Evolutionary conservation across 208 protist genomes (phyloP), one percentile per base, ranked within the genome.

Genomic region (Wallacemonas collosoma): DNA sequence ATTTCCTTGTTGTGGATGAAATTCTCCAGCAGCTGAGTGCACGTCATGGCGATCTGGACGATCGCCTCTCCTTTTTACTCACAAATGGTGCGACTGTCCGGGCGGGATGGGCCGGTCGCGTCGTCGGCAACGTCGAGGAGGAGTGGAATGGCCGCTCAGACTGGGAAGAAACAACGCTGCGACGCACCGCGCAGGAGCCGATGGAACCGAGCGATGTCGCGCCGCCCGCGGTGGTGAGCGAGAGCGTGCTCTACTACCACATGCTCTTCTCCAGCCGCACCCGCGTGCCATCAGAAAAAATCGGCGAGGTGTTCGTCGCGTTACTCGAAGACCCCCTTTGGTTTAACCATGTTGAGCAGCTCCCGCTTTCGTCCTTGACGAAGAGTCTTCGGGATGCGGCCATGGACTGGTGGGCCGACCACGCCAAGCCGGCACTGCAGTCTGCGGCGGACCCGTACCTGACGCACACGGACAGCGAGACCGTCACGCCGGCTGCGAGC

Each of bases 271-370:
- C 40, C 43, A 65, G 17, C 60, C 60, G 60, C 15, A n/a, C 36
- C 41, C 60, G 60, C 15, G 60, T 65, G 60, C 60, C 60, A 17
- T 17, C 41, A 5, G 60, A n/a, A 41, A 44, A 38, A 15, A 45
- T 65, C 17, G 60, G 60, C 41, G 14, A 45, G 7, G 73, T 94
- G 5, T 89, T 93, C 69, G 44, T 56, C 7, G 76, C 73, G 35
- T 88, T 95, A 76, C 77, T 94, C 41, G 41, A 83, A 69, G 85
- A 94, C 64, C 77, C 83, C 11, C 82, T 73, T n/a, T 80, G 93
- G 55, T 89, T 92, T 61, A 73, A 79, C 47, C 57, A 82, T 45
- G 80, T 93, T 66, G 85, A 86, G 62, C 66, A 78, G 50, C 79
- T 83, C 50, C 85, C 82, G 15, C 72, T 81, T 26, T 47, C 72